Evolutionary conservation across 116 monocot genomes (phyloP), one percentile per base, ranked within the genome.

Genomic region (Thalassia testudinum): DNA sequence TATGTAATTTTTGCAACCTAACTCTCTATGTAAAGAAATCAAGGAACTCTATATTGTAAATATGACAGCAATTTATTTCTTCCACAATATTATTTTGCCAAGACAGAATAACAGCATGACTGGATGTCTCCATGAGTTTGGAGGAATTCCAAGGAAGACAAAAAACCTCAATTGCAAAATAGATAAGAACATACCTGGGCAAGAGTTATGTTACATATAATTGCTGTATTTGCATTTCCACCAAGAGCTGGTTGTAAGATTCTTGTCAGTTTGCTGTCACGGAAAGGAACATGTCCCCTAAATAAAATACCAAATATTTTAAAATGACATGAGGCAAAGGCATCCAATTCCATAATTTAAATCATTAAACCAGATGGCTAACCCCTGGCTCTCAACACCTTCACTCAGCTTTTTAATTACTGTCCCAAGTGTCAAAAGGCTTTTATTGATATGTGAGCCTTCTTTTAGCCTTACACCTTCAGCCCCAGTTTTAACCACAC

Each of bases 381-480:
- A 88, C 97, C 97, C 85, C 66, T 85, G 88, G 68, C 82, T 70
- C 62, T 95, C 83, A 45, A 65, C 67, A 28, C 88, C 88, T 71
- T 95, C 95, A 62, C 95, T 95, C 49, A 95, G 68, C 62, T 95
- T 95, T 62, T 95, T 83, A 49, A 95, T 95, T 14, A 95, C 95
- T 19, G 79, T 95, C 27, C 97, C 97, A 43, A 89, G 79, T 18
- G 97, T 85, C 82, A 97, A 74, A 49, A 89, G 53, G 47, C 97
- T 89, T 74, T 89, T 97, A 61, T 97, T 97, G 42, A 97, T 97
- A 54, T 97, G 88, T 27, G 89, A 97, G 53, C 89, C 97, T 68
- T 97, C 97, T 63, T 82, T 97, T 54, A 97, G 54, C 15, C 97
- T 69, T 60, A 85, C 55, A 26, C 97, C 97, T 72, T 85, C 97